Conservation (phyloP, 2,329 filamentous ascomycete genomes). For the Epichloe scottii region DNA sequence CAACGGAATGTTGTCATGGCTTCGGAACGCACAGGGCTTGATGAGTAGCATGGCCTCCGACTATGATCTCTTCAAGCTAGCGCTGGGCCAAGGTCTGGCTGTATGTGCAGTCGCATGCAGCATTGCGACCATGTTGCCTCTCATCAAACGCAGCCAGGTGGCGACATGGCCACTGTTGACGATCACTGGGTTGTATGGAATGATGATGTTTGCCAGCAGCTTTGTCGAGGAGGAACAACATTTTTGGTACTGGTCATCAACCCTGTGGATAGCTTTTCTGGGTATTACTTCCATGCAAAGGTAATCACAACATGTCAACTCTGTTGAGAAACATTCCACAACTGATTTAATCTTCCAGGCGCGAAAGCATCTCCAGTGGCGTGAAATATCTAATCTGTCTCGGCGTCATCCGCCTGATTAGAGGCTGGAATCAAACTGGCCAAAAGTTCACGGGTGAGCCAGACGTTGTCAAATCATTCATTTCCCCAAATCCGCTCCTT, state of each 20-base stretch:
- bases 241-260: slow-evolving; percentile 90
- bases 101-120: slow-evolving; percentile 17
- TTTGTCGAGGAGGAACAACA: slow-evolving; percentile 98
- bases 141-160: slow-evolving; percentile 7
- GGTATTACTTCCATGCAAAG: slow-evolving; percentile 33
- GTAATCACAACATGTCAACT: slow-evolving; percentile 14
- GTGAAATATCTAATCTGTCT: slow-evolving; percentile 36
- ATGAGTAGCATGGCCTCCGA: slow-evolving; percentile 90
- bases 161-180: slow-evolving; percentile 41
- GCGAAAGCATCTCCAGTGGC: slow-evolving; percentile 15
- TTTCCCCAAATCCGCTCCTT: slow-evolving; percentile 48
- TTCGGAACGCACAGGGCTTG: slow-evolving; percentile 58
- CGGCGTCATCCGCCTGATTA: slow-evolving; percentile 49
- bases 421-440: slow-evolving; percentile 92
- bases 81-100: slow-evolving; percentile 29
- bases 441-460: slow-evolving; percentile 89
- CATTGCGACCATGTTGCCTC: slow-evolving; percentile 5
- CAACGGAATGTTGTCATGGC: slow-evolving; percentile 43
- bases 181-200: slow-evolving; percentile 42
- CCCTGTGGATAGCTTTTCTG: slow-evolving; percentile 52
- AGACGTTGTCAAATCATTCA: slow-evolving; percentile 66
- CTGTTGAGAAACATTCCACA: background rate
- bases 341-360: slow-evolving; percentile 10
- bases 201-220: slow-evolving; percentile 96
- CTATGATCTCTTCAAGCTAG: slow-evolving; percentile 61